Percentiles rank a stretch among this genome's conserved stretches.
Evolutionary conservation across 148 eudicot genomes (phyloP).

Genomic region (Rhododendron ferrugineum): DNA sequence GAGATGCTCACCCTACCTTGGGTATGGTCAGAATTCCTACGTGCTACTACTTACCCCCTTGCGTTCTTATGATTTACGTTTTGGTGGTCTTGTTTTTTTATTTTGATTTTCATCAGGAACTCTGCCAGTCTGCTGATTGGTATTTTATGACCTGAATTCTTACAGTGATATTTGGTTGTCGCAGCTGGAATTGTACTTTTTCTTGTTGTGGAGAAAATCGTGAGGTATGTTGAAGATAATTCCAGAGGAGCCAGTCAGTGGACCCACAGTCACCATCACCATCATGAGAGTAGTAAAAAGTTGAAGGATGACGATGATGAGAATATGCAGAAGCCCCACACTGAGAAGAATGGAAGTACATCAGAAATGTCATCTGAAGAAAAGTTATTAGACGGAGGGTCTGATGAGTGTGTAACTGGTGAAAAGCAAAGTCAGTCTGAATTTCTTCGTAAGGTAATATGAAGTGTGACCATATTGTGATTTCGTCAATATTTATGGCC

Average conservation of each 20-base stretch:
- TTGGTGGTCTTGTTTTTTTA: not conserved
- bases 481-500: not conserved
- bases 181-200: slow-evolving; percentile 93
- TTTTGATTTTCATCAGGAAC: not conserved
- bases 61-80: not conserved
- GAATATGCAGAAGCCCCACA: slow-evolving; percentile 15
- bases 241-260: slow-evolving; percentile 54
- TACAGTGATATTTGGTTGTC: slow-evolving; percentile 19
- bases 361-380: slow-evolving; percentile 29
- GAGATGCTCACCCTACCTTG: not conserved
- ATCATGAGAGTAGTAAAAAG: slow-evolving; percentile 46
- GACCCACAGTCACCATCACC: slow-evolving; percentile 51
- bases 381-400: slow-evolving; percentile 20
- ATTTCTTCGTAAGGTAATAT: slow-evolving; percentile 53
- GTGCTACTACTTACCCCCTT: not conserved
- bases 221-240: slow-evolving; percentile 73
- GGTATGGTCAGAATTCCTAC: not conserved
- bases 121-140: slow-evolving; percentile 1
- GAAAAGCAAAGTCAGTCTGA: slow-evolving; percentile 32
- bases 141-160: slow-evolving; percentile 6
- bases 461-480: not conserved
- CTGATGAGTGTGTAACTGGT: slow-evolving; percentile 22
- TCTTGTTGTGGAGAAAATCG: slow-evolving; percentile 82
- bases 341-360: slow-evolving; percentile 14
- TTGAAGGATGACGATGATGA: slow-evolving; percentile 45